Conservation (phyloP, 2,329 filamentous ascomycete species). For the Claviceps fusiformis region DNA sequence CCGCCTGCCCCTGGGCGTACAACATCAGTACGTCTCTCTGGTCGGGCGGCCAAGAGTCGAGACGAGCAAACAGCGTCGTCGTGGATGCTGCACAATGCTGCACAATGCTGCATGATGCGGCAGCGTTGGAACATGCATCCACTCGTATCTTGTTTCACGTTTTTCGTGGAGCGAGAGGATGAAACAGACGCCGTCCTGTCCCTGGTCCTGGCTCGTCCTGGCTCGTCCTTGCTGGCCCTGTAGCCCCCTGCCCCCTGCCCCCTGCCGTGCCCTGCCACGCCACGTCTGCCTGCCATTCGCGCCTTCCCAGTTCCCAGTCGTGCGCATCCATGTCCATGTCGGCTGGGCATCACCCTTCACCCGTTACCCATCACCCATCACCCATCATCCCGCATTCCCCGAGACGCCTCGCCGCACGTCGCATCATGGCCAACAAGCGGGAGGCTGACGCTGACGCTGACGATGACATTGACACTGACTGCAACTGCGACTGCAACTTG, state of each 20-base stretch:
- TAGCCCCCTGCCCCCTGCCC: not conserved
- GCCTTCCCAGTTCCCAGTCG: too few relatives aligned
- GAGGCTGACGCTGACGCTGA: not conserved
- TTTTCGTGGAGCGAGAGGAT: not conserved
- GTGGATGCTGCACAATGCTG: not conserved
- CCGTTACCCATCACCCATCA: not conserved
- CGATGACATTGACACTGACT: not conserved
- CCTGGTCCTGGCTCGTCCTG: not conserved
- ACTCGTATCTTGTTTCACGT: constrained; percentile 3
- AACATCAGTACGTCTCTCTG: too few relatives aligned
- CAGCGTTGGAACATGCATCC: not conserved
- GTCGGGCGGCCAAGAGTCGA: not conserved
- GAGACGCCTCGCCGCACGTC: not conserved
- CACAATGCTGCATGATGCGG: not conserved
- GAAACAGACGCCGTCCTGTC: constrained; percentile 1
- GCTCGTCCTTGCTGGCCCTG: too few relatives aligned
- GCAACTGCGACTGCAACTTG: too few relatives aligned
- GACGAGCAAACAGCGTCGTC: not conserved
- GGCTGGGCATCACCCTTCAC: not conserved
- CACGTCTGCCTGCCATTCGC: not conserved
- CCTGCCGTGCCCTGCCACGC: not conserved
- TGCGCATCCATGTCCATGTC: too few relatives aligned
- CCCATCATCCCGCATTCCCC: not conserved
- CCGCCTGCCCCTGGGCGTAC: too few relatives aligned
- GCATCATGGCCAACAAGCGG: not conserved